A percentile compares a stretch with the other conserved stretches of the same genome.
Evolutionary conservation across 306 rosid species (phyloP).

Genomic region (Fragaria iinumae): DNA sequence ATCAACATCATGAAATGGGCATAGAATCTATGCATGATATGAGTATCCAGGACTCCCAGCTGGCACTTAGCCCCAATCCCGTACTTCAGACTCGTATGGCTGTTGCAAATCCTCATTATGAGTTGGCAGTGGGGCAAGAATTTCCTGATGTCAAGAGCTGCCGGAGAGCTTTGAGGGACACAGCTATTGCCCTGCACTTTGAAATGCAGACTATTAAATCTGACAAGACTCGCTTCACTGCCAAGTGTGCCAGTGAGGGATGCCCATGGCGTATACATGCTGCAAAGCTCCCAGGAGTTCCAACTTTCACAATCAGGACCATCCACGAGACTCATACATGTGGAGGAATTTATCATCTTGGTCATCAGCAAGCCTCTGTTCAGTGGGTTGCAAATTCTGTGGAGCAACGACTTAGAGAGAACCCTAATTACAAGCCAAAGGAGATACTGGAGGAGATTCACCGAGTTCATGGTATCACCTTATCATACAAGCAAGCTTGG

Average conservation of each 20-base stretch:
- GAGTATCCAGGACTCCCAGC: slow-evolving; percentile 42
- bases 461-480: slow-evolving; percentile 78
- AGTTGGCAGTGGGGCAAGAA: slow-evolving; percentile 74
- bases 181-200: slow-evolving; percentile 82
- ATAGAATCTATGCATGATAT: slow-evolving; percentile 50
- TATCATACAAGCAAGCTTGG: slow-evolving; percentile 91
- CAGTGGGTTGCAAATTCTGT: slow-evolving; percentile 92
- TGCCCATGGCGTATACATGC: slow-evolving; percentile 97
- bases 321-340: slow-evolving; percentile 69
- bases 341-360: slow-evolving; percentile 84
- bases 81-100: slow-evolving; percentile 68
- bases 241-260: slow-evolving; percentile 82
- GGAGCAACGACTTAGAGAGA: slow-evolving; percentile 73
- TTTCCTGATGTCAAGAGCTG: slow-evolving; percentile 92
- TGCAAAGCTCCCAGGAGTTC: slow-evolving; percentile 91
- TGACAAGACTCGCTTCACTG: slow-evolving; percentile 87
- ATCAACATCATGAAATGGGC: slow-evolving; percentile 56
- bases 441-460: slow-evolving; percentile 92
- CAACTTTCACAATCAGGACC: slow-evolving; percentile 83
- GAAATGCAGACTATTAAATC: slow-evolving; percentile 90
- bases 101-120: slow-evolving; percentile 48
- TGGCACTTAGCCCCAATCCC: slow-evolving; percentile 32
- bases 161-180: slow-evolving; percentile 79
- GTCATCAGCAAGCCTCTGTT: slow-evolving; percentile 92
- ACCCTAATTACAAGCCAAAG: slow-evolving; percentile 84